Evolutionary conservation across 768 basidiomycete species (phyloP), one percentile per base, ranked within the genome.

Genomic region (Heimioporus sp.): DNA sequence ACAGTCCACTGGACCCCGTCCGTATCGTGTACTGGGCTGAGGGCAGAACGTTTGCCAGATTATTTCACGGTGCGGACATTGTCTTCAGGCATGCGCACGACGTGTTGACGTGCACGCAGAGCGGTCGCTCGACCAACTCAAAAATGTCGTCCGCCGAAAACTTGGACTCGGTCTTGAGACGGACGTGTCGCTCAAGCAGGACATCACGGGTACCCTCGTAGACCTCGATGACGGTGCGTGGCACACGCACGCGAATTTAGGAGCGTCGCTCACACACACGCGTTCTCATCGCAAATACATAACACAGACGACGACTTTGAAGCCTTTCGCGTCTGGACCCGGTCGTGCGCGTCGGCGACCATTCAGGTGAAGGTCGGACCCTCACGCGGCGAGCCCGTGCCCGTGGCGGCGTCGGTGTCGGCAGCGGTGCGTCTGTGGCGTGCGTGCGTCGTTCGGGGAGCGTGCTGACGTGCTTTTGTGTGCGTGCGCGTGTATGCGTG

Each of bases 251-350:
- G 4, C 34, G 34, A 11, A 35, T 10, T n/a, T n/a, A 35, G 15
- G 34, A 35, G 34, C 15, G 34, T 24, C 24, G 5, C 24, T 24
- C 34, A 35, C 34, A 11, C 15, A 11, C 12, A 4, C n/a, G n/a
- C n/a, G n/a, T n/a, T n/a, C n/a, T n/a, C n/a, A n/a, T n/a, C n/a
- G n/a, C n/a, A n/a, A n/a, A n/a, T n/a, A n/a, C n/a, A n/a, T n/a
- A n/a, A n/a, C 5, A 35, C 48, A 92, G 90, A 89, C 40, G 89
- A 86, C 36, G 90, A 92, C 66, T 91, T 90, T 55, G 83, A 85
- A 48, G 88, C 87, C 2, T 88, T 91, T 66, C 67, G 71, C 51
- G 70, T 77, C 13, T 67, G 79, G 35, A 73, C 81, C 19, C 69
- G 67, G 4, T 64, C 66, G 19, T 65, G 72, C 3, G 31, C 43